Base-by-base conservation (phyloP, 2,329 filamentous ascomycete species). In the Didymella arachidicola region DNA sequence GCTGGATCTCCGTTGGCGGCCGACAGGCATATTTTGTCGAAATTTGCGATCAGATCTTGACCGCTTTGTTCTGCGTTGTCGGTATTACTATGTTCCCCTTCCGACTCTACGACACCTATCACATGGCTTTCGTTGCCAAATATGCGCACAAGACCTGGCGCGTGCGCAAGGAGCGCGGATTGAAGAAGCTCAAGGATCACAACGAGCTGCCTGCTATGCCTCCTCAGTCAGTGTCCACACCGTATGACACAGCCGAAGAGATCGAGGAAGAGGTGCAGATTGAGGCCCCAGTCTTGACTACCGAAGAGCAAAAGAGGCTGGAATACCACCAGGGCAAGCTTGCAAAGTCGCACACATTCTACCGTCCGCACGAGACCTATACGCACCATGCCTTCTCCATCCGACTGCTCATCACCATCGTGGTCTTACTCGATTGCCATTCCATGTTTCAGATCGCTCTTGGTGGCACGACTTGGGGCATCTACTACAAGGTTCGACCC, bases 351-450 rank as follows among this genome's bases (percentile, higher is more conserved):
- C 92, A 96, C 73, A 93, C 90, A 6, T 96, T 94, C 77, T 96
- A 95, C 81, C 93, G 93, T 67, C 91, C 92, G 0, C 89, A 95
- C 75, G 92, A 96, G 75, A 96, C 92, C 0, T 82, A 86, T n/a
- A 96, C 92, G 0, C 92, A 96, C 72, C 82, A 86, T 71, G 89
- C 92, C 0, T 96, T 96, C 62, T 91, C 92, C 0, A 80, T 93
- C 1, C 83, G 84, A 30, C 82, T 92, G 3, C 86, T 95, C 39
- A 84, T 95, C 41, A 86, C 89, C 57, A 87, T 94, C 59, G 87
- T 94, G 12, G 81, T 91, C 16, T 80, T 96, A 5, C 83, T 95
- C 6, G 92, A 96, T 74, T 88, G 84, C 61, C 92, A 96, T 76
- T 92, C 89, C 14, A 82, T 90, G 52, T 84, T 96, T 51, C 92